Evolutionary conservation across 768 basidiomycete species (phyloP), one percentile per base, ranked within the genome.

Genomic region (Fomitopsis serialis): DNA sequence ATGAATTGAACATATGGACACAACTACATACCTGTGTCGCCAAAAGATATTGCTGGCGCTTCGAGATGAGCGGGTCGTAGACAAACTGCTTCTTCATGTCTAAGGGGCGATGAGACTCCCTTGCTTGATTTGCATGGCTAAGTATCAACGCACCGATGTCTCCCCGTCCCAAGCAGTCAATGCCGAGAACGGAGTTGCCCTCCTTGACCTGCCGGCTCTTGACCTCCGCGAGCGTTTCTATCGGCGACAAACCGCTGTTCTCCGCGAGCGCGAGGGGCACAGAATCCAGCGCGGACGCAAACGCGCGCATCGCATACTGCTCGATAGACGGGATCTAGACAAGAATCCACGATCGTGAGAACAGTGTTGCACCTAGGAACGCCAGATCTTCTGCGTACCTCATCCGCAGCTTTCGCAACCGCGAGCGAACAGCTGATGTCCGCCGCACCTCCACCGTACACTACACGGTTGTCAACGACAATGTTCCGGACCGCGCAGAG

Each of bases 261-360:
- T 99, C 97, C 13, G 97, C 97, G 11, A 99, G 78, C 3, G 97
- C 97, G 12, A 99, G 81, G 2, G 97, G 97, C 46, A 98, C 74
- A n/a, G 93, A 81, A 63, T 99, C 97, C 8, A 99, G 76, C 13
- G 97, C 96, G 32, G 91, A 89, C 3, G 97, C 81, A 68, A 98
- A 99, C n/a, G 97, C 95, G 46, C 96, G 87, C 95, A 99, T 98
- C 2, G 97, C 97, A 65, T 99, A 99, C 76, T 99, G 97, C 72
- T 99, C 97, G 63, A 99, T 98, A 25, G 92, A 81, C 1, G 97
- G 87, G 59, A 97, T 96, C 91, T 94, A 56, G 19, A 11, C 8
- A 3, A 34, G 35, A 48, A 58, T 37, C 12, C 35, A n/a, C 40
- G 15, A 11, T 32, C 29, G 29, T 32, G 29, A 32, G 29, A 32